Evolutionary conservation across 441 rosid genomes (phyloP).

Genomic region (Euphorbia celastroides): DNA sequence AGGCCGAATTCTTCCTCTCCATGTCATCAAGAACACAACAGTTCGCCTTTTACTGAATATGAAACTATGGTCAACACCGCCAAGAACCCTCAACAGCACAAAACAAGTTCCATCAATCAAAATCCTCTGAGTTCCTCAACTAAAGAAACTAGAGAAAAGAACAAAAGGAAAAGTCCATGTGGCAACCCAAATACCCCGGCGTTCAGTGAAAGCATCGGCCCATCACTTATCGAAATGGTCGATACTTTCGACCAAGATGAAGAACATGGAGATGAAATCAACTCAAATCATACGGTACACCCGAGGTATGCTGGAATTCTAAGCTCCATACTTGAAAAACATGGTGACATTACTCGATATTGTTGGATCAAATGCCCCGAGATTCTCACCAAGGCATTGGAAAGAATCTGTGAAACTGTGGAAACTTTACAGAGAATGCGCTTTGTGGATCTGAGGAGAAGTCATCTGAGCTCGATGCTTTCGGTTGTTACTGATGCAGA

Average conservation of each 20-base stretch:
- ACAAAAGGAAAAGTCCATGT: no score
- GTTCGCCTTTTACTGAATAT: constrained; percentile 1
- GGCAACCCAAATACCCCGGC: no score
- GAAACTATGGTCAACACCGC: neutral
- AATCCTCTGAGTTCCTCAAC: neutral
- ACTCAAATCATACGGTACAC: constrained; percentile 4
- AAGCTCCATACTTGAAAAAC: constrained; percentile 13
- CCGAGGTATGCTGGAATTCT: constrained; percentile 6
- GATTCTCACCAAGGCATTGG: constrained; percentile 6
- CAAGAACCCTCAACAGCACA: neutral
- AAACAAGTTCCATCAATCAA: neutral
- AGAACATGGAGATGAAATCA: neutral
- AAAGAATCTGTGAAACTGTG: constrained; percentile 14
- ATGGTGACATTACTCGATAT: constrained; percentile 15
- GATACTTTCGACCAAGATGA: constrained; percentile 6
- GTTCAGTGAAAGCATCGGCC: neutral
- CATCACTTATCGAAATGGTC: constrained; percentile 8
- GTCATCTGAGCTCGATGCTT: constrained; percentile 2
- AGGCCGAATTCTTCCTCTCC: constrained; percentile 12
- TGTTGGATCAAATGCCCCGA: neutral
- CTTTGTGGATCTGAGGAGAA: neutral
- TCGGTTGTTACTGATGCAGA: constrained; percentile 14
- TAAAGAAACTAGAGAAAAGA: neutral
- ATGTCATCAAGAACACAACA: neutral
- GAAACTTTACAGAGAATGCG: neutral